These are phyloP conservation scores for Buxus sempervirens DNA, from an alignment of 164 flowering plant species.

Conservation along the genomic window DNA sequence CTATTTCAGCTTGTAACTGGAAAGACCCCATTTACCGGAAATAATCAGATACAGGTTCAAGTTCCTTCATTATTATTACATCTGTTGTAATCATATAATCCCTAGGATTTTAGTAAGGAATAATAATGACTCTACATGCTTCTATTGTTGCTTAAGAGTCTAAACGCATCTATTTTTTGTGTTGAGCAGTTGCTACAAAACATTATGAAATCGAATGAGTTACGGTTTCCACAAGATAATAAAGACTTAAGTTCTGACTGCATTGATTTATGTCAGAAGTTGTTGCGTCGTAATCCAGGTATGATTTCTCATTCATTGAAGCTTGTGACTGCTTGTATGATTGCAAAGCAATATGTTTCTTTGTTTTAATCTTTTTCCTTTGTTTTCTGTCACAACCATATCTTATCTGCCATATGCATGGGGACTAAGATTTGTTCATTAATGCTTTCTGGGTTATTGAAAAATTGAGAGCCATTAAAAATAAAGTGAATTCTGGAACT, in stretches of 20 bases:
- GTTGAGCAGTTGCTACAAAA: conserved; percentile 83
- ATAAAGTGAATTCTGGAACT: no score
- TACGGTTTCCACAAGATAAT: conserved; percentile 68
- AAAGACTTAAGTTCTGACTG: conserved; percentile 66
- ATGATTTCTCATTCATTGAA: conserved; percentile 4
- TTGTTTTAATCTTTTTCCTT: not conserved
- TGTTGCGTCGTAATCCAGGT: conserved; percentile 96
- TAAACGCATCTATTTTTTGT: conserved; percentile 7
- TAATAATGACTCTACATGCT: not conserved
- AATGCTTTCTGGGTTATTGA: not conserved
- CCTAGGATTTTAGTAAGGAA: not conserved
- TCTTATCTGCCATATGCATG: not conserved
- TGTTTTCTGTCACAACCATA: not conserved
- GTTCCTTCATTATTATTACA: conserved; percentile 1
- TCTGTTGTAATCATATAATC: not conserved
- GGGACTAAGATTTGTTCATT: not conserved
- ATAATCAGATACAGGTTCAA: conserved; percentile 78
- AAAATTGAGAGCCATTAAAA: not conserved
- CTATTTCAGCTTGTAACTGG: conserved; percentile 93
- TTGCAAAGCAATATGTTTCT: not conserved
- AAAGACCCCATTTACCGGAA: conserved; percentile 89
- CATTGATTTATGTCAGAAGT: conserved; percentile 82
- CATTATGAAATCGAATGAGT: conserved; percentile 73
- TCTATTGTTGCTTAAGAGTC: conserved; percentile 1
- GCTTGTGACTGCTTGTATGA: not conserved